Conservation (phyloP, 2,329 filamentous ascomycete genomes). For the Sphaerulina musiva region DNA sequence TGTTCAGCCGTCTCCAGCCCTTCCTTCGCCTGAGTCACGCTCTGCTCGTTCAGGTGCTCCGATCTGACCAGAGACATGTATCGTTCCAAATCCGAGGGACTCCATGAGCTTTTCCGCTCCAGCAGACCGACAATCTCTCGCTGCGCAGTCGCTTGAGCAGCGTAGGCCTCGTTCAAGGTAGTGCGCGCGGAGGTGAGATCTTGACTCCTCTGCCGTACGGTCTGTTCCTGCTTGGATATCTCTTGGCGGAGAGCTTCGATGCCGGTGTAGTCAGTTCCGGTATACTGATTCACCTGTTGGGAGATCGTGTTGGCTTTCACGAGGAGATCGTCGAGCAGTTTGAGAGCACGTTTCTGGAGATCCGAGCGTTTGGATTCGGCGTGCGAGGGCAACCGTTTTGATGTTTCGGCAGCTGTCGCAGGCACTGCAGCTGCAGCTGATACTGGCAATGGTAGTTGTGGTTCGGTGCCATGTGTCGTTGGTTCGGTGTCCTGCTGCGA, state of each 20-base stretch:
- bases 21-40: conserved; percentile 65
- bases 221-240: conserved; percentile 61
- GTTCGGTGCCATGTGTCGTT: background rate
- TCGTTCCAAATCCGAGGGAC: conserved; percentile 76
- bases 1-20: conserved; percentile 68
- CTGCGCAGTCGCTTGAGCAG: conserved; percentile 78
- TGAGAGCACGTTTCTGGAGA: conserved; percentile 55
- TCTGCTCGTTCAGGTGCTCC: conserved; percentile 88
- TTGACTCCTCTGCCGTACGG: conserved; percentile 54
- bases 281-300: conserved; percentile 86
- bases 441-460: background rate
- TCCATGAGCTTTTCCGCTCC: conserved; percentile 90
- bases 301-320: conserved; percentile 77
- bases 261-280: conserved; percentile 74
- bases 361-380: conserved; percentile 50
- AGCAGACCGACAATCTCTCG: conserved; percentile 92
- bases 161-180: conserved; percentile 75
- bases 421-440: background rate
- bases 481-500: background rate
- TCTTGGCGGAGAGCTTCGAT: conserved; percentile 79
- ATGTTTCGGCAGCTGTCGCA: conserved; percentile 15
- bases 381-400: conserved; percentile 46
- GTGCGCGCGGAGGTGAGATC: conserved; percentile 65
- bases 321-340: conserved; percentile 83
- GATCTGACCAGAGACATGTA: conserved; percentile 89